Evolutionary conservation across 169 alveolate species (phyloP).

Genomic region (Theileria luwenshuni): DNA sequence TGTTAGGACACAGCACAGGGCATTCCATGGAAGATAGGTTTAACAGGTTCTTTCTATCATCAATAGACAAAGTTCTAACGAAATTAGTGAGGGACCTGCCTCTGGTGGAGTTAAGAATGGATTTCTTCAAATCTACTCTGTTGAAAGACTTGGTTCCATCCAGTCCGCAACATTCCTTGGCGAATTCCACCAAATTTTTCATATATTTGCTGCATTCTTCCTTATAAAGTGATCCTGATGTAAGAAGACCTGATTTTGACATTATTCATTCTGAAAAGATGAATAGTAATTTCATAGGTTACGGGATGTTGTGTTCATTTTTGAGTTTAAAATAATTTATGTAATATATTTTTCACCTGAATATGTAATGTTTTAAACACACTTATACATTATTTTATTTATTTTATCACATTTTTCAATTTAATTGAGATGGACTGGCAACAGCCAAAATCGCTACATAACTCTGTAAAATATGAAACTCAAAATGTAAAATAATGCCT

Average conservation of each 20-base stretch:
- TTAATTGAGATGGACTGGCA: neutral
- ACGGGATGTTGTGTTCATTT: too few relatives aligned
- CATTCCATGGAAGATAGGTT: conserved; percentile 64
- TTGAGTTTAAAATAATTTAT: conserved; percentile 13
- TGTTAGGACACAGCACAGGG: conserved; percentile 62
- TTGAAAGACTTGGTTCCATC: conserved; percentile 30
- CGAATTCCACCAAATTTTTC: conserved; percentile 42
- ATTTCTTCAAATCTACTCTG: conserved; percentile 64
- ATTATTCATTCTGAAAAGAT: neutral
- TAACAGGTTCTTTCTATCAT: conserved; percentile 45
- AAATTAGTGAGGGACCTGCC: conserved; percentile 51
- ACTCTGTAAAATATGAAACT: neutral
- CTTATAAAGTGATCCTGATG: conserved; percentile 20
- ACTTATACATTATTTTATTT: neutral
- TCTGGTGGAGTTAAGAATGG: conserved; percentile 38
- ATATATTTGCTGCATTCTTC: conserved; percentile 45
- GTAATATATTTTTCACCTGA: neutral
- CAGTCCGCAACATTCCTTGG: conserved; percentile 34
- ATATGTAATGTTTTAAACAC: neutral
- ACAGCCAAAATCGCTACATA: neutral
- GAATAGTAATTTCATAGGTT: neutral
- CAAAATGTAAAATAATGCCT: conserved; percentile 24
- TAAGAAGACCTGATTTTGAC: neutral
- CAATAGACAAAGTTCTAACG: conserved; percentile 20
- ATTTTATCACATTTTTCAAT: neutral